Evolutionary conservation across 257 asterid species (phyloP).

Genomic region (Capsicum chinense): DNA sequence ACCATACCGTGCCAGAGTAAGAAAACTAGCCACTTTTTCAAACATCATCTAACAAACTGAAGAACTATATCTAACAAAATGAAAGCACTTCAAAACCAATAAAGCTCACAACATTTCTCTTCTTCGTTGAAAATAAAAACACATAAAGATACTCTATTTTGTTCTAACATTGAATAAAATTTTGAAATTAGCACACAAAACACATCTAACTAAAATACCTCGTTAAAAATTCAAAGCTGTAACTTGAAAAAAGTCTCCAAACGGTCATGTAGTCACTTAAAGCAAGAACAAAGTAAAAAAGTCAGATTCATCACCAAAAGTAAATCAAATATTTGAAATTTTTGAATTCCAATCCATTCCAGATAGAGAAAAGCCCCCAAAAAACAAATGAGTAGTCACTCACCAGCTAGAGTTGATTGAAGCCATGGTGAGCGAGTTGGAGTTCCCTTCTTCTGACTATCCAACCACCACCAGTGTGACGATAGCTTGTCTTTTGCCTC

Average conservation of each 20-base stretch:
- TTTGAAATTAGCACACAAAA: not conserved
- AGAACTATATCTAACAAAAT: too few species aligned
- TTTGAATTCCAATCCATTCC: not conserved
- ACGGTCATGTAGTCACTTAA: not conserved
- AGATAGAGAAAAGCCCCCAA: not conserved
- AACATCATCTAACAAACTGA: not conserved
- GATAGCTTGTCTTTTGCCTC: conserved; percentile 50
- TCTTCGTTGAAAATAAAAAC: not conserved
- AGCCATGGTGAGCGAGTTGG: conserved; percentile 81
- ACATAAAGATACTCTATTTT: not conserved
- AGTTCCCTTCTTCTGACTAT: conserved; percentile 52
- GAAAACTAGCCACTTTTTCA: not conserved
- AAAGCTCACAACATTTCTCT: too few species aligned
- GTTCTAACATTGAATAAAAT: not conserved
- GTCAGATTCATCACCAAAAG: not conserved
- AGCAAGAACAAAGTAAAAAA: not conserved
- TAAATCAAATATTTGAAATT: not conserved
- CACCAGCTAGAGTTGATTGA: conserved; percentile 79
- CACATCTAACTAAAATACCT: not conserved
- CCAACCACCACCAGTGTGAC: conserved; percentile 90
- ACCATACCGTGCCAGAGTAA: not conserved
- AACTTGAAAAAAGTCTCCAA: not conserved
- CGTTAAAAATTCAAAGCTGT: not conserved
- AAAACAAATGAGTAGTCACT: not conserved
- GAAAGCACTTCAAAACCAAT: too few species aligned